phyloP scores from a whole-genome alignment of 345 rosid species.

The Syzygium jambos region DNA sequence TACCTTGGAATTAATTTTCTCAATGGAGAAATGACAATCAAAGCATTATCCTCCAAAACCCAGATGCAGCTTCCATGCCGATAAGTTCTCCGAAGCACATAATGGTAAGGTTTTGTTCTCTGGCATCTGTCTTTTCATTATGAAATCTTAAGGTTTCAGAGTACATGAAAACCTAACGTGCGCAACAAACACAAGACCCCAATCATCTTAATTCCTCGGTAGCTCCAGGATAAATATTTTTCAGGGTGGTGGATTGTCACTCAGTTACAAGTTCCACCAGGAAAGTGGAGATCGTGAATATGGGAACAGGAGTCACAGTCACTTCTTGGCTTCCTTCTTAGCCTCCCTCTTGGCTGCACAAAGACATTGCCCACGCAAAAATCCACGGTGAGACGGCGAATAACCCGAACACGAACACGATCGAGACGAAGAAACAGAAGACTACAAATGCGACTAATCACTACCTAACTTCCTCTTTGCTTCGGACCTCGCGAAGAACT shows the following conservation, averaged over 20 bases:
- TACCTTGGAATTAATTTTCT: not conserved
- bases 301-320: not conserved
- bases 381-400: not conserved
- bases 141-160: not conserved
- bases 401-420: not conserved
- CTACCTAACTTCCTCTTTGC: constrained; percentile 44
- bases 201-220: not conserved
- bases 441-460: no score
- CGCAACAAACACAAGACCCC: not conserved
- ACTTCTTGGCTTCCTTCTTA: not conserved
- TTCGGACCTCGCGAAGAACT: constrained; percentile 52
- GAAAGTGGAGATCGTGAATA: not conserved
- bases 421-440: not conserved
- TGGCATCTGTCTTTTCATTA: not conserved
- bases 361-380: not conserved
- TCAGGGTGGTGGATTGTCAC: not conserved
- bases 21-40: not conserved
- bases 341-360: constrained; percentile 3
- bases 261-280: not conserved
- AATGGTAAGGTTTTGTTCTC: not conserved
- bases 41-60: not conserved
- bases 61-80: not conserved
- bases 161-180: not conserved
- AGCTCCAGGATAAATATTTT: not conserved
- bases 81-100: not conserved